Evolutionary conservation across 2,329 filamentous ascomycete genomes (phyloP).

Genomic region (Alternaria viburni): DNA sequence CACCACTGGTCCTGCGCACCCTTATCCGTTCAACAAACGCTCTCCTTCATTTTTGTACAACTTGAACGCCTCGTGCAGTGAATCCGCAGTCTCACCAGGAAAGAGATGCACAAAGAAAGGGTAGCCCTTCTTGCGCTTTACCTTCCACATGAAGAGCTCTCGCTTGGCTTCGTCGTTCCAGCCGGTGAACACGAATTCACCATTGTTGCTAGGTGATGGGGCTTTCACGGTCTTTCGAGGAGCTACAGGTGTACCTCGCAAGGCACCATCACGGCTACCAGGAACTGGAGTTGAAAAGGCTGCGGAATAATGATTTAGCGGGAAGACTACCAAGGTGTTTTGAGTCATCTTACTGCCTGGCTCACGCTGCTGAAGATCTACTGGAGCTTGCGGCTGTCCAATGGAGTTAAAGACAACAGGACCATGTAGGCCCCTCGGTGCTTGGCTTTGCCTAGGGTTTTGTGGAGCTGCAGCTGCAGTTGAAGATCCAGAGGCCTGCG

Average conservation of each 20-base stretch:
- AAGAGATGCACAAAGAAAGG: background rate
- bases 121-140: conserved; percentile 2
- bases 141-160: conserved; percentile 4
- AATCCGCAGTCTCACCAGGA: conserved; percentile 2
- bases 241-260: background rate
- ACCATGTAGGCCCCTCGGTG: background rate
- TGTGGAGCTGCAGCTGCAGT: background rate
- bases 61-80: conserved; percentile 1
- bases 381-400: background rate
- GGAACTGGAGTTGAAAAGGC: background rate
- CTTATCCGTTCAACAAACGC: background rate
- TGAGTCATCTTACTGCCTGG: background rate
- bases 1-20: background rate
- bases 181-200: background rate
- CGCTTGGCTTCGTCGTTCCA: conserved; percentile 9
- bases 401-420: background rate
- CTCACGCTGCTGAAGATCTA: background rate
- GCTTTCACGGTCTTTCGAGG: background rate
- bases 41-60: conserved; percentile 1
- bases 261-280: background rate
- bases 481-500: background rate
- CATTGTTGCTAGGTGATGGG: background rate
- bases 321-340: background rate
- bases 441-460: background rate
- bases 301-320: background rate